A percentile compares a stretch with the other conserved stretches of the same genome.
phyloP scores from a whole-genome alignment of 345 rosid species.

The Dipteronia dyeriana region DNA sequence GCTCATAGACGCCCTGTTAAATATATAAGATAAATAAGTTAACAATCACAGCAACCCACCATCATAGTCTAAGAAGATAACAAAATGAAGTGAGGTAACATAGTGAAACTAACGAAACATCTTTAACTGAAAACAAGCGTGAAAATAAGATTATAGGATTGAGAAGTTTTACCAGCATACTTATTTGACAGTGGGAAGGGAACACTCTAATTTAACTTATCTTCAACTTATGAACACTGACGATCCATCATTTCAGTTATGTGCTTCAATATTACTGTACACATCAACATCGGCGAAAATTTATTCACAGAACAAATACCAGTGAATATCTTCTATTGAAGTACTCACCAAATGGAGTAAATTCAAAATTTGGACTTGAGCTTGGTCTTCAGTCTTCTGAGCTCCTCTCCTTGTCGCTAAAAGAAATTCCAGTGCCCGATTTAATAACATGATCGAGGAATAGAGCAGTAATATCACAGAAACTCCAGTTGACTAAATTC shows the following conservation, averaged over 20 bases:
- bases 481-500: background rate
- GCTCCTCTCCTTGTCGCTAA: slow-evolving; percentile 63
- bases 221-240: background rate
- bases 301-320: background rate
- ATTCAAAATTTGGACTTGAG: slow-evolving; percentile 44
- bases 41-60: background rate
- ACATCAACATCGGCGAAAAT: slow-evolving; percentile 7
- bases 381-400: slow-evolving; percentile 34
- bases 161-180: slow-evolving; percentile 3
- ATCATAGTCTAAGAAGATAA: background rate
- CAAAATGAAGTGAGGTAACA: background rate
- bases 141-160: background rate
- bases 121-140: background rate
- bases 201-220: background rate
- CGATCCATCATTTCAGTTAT: background rate
- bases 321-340: background rate
- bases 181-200: background rate
- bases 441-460: slow-evolving; percentile 7
- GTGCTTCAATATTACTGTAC: background rate
- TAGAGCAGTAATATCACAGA: background rate
- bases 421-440: slow-evolving; percentile 17
- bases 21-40: background rate
- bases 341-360: slow-evolving; percentile 23
- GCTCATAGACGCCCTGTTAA: background rate
- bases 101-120: background rate